Base-by-base conservation (phyloP, 345 rosid genomes). In the Pistacia integerrima region DNA sequence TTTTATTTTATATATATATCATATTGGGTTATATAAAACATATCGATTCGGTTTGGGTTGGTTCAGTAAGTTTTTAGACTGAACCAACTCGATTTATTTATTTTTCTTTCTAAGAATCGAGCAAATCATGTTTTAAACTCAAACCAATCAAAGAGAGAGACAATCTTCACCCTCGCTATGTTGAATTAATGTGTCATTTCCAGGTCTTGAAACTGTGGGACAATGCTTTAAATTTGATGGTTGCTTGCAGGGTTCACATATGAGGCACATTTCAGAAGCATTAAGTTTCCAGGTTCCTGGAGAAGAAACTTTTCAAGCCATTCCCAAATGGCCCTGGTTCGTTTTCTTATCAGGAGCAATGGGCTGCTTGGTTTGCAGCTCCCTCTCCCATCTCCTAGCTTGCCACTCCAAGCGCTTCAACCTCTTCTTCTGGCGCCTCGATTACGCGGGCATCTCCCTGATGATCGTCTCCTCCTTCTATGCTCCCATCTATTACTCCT, bases 341-440 rank as follows among this genome's bases (percentile, higher is more conserved):
- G 88, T 96, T 30, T 96, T 91, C 87, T 79, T 96, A 58, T 79
- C 82, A 0, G 99, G 99, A 11, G 91, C 97, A 70, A 96, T 96
- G 97, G 77, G 86, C 8, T 96, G 99, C 81, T 82, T 96, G 69
- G 79, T 91, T 25, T 92, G 92, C 87, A 96, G 98, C 85, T 87
- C 98, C 25, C 78, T 96, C 75, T 93, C 99, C 59, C 99, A 96
- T 83, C 98, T 93, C 74, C 89, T 96, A 9, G 98, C 97, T 64
- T 93, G 94, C 78, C 99, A 96, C 77, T 93, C 99, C 8, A 87
- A 79, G 77, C 75, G 79, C 33, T 90, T 88, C 85, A 85, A 80
- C 85, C 81, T 86, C 83, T 89, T 93, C 91, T 93, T 96, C 82
- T 93, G 99, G 99, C 94, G 97, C 41, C 86, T 96, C 4, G 97